A percentile compares a stretch with the other conserved stretches of the same genome.
Conservation (phyloP, 768 basidiomycete species). For the Cystobasidium onofrii region DNA sequence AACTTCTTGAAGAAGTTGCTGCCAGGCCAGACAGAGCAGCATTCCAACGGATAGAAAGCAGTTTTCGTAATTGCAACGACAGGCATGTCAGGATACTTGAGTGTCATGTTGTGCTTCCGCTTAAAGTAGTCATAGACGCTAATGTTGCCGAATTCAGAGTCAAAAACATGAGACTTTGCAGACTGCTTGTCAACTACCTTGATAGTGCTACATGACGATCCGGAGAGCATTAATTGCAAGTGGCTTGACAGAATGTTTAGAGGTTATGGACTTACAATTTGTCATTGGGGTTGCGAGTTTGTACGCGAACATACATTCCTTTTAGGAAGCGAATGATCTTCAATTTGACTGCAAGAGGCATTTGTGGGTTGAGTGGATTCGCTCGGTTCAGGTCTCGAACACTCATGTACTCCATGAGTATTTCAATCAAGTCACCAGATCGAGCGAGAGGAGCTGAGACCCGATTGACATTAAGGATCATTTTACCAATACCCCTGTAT, state of each 20-base stretch:
- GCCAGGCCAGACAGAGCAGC: neutral
- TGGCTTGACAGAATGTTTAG: neutral
- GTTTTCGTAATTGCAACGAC: neutral
- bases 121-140: neutral
- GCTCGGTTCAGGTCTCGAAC: neutral
- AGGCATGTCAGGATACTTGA: slow-evolving; percentile 1
- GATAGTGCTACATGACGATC: neutral
- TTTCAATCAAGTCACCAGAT: neutral
- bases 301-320: neutral
- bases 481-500: neutral
- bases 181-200: neutral
- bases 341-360: neutral
- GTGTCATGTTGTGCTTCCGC: neutral
- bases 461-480: neutral
- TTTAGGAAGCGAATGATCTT: neutral
- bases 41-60: neutral
- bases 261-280: neutral
- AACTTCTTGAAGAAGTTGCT: slow-evolving; percentile 11
- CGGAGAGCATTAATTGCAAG: neutral
- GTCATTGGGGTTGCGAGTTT: neutral
- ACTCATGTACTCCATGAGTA: neutral
- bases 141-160: neutral
- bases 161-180: neutral
- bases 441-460: neutral
- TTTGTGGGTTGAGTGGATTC: neutral